Evolutionary conservation across 228 moss, liverwort and hornwort genomes (phyloP), one percentile per base, ranked within the genome.

Genomic region (Sphagnum magellanicum): DNA sequence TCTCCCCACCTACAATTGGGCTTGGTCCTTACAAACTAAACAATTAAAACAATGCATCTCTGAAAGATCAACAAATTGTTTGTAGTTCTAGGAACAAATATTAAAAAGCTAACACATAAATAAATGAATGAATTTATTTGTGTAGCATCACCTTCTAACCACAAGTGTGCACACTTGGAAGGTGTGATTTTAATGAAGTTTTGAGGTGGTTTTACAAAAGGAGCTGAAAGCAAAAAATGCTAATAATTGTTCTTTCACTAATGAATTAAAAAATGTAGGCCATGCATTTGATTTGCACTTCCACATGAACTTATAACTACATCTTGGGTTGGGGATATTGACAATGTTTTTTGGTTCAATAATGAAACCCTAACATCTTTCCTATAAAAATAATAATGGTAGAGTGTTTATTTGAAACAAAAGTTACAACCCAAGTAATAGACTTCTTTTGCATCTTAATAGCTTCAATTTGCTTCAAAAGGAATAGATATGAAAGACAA

Each of bases 1-100:
- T 98, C 81, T 98, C 93, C 62, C 91, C 98, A 77, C 93, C 98
- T 65, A 87, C 90, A 60, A 89, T 81, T 68, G 93, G 91, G 69
- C 94, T 91, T 50, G 87, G 91, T 67, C 90, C 89, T 68, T 93
- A 93, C 46, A 93, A 93, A 76, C 98, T 95, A 87, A 84, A 74
- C 59, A 55, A 7, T 8, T 0, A 55, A 55, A 55, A 55, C 53
- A 32, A 32, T 55, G 53, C 8, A 55, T 1, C 8, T 55, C 0
- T 0, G 53, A 7, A 55, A 1, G 12, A 32, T 32, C 32, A 32
- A 32, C 0, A 32, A 32, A 0, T 32, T 32, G 0, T 32, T 32
- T 32, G 1, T 32, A 32, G 32, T 32, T 32, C 32, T 32, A 32
- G 32, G 32, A 32, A 32, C 32, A 32, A 32, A 32, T 32, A 0